Base-by-base conservation (phyloP, 495 filamentous ascomycete species). In the Aspergillus nidulans region DNA sequence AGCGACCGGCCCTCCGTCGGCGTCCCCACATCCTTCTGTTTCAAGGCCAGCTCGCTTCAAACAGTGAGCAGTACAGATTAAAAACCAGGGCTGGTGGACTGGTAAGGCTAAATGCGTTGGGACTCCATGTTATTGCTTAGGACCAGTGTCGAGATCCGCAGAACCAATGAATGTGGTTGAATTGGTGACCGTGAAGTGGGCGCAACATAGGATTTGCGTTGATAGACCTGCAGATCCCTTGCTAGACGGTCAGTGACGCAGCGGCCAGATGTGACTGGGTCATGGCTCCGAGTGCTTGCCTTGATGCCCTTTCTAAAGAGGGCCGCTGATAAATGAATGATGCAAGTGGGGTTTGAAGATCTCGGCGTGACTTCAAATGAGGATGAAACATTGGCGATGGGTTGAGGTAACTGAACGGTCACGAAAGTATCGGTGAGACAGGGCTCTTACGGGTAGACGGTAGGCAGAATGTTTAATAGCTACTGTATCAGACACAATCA, bases 211-310 rank as follows among this genome's bases (percentile, higher is more conserved):
- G 47, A 49, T 49, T 49, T 38, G 21, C 47, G 47, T 49, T 32
- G 47, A 39, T 49, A 49, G 47, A 49, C 47, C 20, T 38, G 47
- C 32, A 49, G 47, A 49, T 49, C 47, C 21, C 19, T 25, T 36
- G 30, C 32, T 49, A 15, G 32, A 34, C 19, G 47, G 28, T 36
- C 47, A 25, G 30, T 34, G 28, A 34, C 15, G 13, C 28, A 16
- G 9, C 30, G 28, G 12, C 2, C n/a, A 36, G 30, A 36, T 13
- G 18, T 34, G 30, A 49, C 46, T 36, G 16, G 46, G 46, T 23
- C 6, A 12, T 25, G 21, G 6, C 12, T 45, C n/a, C 3, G 13
- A n/a, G 43, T 46, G 24, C 43, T 20, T 46, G 44, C 42, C 19
- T 43, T 32, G n/a, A 24, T 19, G 21, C 13, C 25, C 10, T 49